Base-by-base conservation (phyloP, 768 basidiomycete genomes). In the Bullera alba region DNA sequence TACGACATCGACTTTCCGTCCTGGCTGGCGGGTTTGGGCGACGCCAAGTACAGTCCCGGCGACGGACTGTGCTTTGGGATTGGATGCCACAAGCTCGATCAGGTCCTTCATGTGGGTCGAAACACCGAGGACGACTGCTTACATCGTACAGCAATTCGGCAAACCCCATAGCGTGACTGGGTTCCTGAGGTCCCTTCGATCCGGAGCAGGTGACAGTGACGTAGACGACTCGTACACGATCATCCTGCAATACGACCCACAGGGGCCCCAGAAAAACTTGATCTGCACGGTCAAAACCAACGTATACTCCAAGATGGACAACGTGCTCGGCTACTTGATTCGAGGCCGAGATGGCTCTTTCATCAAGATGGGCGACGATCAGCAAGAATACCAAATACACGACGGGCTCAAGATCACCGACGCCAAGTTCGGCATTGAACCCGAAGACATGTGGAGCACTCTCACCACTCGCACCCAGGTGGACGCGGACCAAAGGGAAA, bases 1-100 rank as follows among this genome's bases (percentile, higher is more conserved):
- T 65, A 56, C 50, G 57, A 65, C 29, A 44, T 38, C 30, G 35
- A 38, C 41, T 22, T 41, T 14, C 38, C 38, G 8, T 10, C 38
- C 8, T 41, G 38, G 38, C 8, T 41, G 8, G 38, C 38, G 4
- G 27, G 16, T 17, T 35, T 28, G 21, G 22, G 32, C 0, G 43
- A 42, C 21, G 23, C 12, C 12, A 10, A 8, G 8, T 26, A 5
- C 36, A 21, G 1, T 46, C 56, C 56, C 1, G 56, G 56, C n/a
- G n/a, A 23, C 3, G 56, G 56, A 4, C 19, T 57, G 36, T 51
- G 45, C 37, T 57, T 57, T 44, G 56, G 56, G 15, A 50, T 57
- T 2, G 56, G 56, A 10, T 43, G 34, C 17, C 56, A 57, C 51
- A 44, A 25, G 14, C 23, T 57, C 34, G 56, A 57, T 42, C 51